Conservation (phyloP, 1,139 yeast species). For the Taphrina confusa region DNA sequence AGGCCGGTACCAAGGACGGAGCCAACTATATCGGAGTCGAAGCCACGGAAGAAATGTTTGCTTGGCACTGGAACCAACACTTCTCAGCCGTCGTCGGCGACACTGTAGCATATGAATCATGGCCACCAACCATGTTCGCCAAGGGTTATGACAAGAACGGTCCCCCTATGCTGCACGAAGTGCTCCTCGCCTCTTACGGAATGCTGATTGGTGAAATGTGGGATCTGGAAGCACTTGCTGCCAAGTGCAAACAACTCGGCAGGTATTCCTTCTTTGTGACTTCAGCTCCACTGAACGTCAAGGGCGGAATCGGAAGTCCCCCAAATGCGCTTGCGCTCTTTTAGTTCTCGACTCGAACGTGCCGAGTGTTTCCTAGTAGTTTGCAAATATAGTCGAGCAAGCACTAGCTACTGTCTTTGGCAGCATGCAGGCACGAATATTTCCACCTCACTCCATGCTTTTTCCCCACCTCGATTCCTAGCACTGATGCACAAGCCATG, state of each 20-base stretch:
- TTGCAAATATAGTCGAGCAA: too few species aligned
- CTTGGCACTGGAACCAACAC: conserved; percentile 44
- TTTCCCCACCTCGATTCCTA: too few species aligned
- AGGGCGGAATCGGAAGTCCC: conserved; percentile 45
- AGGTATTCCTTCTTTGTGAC: conserved; percentile 44
- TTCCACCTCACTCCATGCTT: too few species aligned
- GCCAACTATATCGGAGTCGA: conserved; percentile 43
- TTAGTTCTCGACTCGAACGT: too few species aligned
- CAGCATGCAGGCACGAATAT: too few species aligned
- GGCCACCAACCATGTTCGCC: conserved; percentile 38
- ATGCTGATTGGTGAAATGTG: conserved; percentile 42
- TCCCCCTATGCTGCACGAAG: conserved; percentile 38
- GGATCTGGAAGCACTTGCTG: conserved; percentile 44
- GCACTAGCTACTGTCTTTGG: too few species aligned
- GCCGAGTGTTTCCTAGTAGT: too few species aligned
- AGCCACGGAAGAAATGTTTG: conserved; percentile 42
- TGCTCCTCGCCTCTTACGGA: conserved; percentile 40
- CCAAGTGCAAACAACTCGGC: conserved; percentile 41
- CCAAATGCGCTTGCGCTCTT: conserved; percentile 46
- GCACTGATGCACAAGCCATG: too few species aligned
- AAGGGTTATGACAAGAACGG: not conserved
- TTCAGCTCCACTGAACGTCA: conserved; percentile 45
- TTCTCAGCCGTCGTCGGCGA: conserved; percentile 46
- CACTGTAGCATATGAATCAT: conserved; percentile 43
- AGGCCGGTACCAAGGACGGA: conserved; percentile 38